A percentile compares a stretch with the other conserved stretches of the same genome.
These are phyloP conservation scores for Guillardia theta DNA, from an alignment of 78 protist species.

Conservation along the genomic window DNA sequence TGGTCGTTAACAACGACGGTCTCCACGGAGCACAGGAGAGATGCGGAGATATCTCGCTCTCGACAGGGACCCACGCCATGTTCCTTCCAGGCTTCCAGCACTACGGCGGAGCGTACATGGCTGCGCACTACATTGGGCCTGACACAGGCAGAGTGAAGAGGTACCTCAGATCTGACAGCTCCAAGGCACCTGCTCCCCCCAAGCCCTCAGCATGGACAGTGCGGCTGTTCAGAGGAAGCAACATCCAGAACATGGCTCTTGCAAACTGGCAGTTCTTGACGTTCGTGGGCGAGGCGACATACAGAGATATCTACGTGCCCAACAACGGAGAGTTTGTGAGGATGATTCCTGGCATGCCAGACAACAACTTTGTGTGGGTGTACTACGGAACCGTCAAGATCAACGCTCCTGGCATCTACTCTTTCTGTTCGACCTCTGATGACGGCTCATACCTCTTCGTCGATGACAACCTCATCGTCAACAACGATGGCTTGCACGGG, in stretches of 20 bases:
- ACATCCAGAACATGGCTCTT: too few relatives aligned
- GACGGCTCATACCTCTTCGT: neutral
- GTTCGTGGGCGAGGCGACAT: too few relatives aligned
- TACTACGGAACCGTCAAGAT: conserved; percentile 20
- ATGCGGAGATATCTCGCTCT: neutral
- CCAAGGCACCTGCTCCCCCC: neutral
- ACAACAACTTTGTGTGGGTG: neutral
- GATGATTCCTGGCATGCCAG: neutral
- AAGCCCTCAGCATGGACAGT: too few relatives aligned
- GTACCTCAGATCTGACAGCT: neutral
- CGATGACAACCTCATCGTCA: neutral
- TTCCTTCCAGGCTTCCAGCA: neutral
- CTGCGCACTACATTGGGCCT: neutral
- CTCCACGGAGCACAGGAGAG: neutral
- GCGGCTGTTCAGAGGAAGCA: too few relatives aligned
- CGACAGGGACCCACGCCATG: neutral
- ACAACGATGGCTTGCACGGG: neutral
- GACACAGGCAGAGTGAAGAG: neutral
- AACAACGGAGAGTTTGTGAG: too few relatives aligned
- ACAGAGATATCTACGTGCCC: too few relatives aligned
- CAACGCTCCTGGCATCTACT: neutral
- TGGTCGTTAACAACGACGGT: neutral
- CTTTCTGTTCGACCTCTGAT: neutral
- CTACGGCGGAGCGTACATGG: neutral
- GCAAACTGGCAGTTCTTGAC: too few relatives aligned